These are phyloP conservation scores for Lineolata rhizophorae DNA, from an alignment of 495 filamentous ascomycete genomes.

Conservation along the genomic window DNA sequence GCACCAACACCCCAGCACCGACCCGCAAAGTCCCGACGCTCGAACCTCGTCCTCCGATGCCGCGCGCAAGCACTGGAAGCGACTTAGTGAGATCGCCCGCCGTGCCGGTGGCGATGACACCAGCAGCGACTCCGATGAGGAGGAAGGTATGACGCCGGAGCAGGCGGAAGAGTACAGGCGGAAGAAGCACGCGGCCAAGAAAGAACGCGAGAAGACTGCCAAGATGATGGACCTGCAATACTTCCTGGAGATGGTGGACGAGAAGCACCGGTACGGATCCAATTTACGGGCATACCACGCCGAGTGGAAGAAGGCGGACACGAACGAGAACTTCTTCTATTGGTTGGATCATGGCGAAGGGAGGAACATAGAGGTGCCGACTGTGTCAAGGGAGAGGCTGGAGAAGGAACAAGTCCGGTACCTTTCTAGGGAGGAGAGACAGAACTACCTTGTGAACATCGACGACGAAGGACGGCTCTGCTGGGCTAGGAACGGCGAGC, in stretches of 20 bases:
- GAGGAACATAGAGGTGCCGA: slow-evolving; percentile 16
- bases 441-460: slow-evolving; percentile 18
- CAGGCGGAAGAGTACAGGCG: slow-evolving; percentile 10
- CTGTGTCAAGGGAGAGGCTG: slow-evolving; percentile 16
- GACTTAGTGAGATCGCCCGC: slow-evolving; percentile 42
- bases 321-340: slow-evolving; percentile 80
- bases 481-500: slow-evolving; percentile 38
- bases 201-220: slow-evolving; percentile 30
- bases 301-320: slow-evolving; percentile 56
- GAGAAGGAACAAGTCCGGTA: slow-evolving; percentile 20
- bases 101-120: slow-evolving; percentile 41
- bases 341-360: slow-evolving; percentile 67
- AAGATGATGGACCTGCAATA: slow-evolving; percentile 77
- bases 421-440: slow-evolving; percentile 19
- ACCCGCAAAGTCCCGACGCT: background rate
- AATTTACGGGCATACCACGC: slow-evolving; percentile 71
- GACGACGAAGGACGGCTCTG: slow-evolving; percentile 17
- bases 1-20: background rate
- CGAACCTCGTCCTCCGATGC: slow-evolving; percentile 15
- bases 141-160: slow-evolving; percentile 15
- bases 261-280: slow-evolving; percentile 67
- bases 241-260: slow-evolving; percentile 83
- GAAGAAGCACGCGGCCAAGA: slow-evolving; percentile 20
- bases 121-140: slow-evolving; percentile 14
- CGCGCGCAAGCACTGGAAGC: slow-evolving; percentile 51